Evolutionary conservation across 306 rosid species (phyloP).

Genomic region (Arachis stenosperma): DNA sequence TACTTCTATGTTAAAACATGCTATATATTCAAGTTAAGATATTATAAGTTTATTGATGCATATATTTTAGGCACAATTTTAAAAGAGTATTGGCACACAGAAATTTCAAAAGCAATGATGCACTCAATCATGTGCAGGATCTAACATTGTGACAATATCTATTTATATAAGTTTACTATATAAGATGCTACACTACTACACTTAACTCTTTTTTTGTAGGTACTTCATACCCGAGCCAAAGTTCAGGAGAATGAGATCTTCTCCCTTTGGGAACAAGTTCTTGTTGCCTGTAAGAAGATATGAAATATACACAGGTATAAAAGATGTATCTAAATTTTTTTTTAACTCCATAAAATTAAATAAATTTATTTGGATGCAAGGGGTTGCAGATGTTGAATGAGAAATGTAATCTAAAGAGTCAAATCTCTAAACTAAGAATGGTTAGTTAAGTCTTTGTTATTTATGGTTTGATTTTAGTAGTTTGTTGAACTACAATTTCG

Average conservation of each 20-base stretch:
- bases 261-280: conserved; percentile 79
- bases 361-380: conserved; percentile 52
- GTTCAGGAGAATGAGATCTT: conserved; percentile 79
- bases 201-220: conserved; percentile 54
- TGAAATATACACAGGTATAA: conserved; percentile 17
- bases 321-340: conserved; percentile 20
- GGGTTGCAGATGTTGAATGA: conserved; percentile 77
- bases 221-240: conserved; percentile 67
- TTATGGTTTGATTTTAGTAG: conserved; percentile 23
- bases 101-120: conserved; percentile 52
- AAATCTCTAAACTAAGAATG: conserved; percentile 86
- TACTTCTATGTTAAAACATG: neutral
- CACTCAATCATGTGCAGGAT: conserved; percentile 55
- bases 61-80: conserved; percentile 52
- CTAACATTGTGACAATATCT: conserved; percentile 71
- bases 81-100: conserved; percentile 53
- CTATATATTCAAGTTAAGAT: conserved; percentile 19
- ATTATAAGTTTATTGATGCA: conserved; percentile 28
- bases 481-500: conserved; percentile 30
- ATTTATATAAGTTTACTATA: neutral
- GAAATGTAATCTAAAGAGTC: conserved; percentile 82
- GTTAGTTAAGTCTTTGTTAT: conserved; percentile 54
- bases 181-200: neutral
- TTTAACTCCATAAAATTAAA: conserved; percentile 24
- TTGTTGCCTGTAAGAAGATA: conserved; percentile 79